Percentiles rank a stretch among this genome's conserved stretches.
Evolutionary conservation across 2,329 filamentous ascomycete genomes (phyloP).

Genomic region (Ophiocordyceps camponoti-floridani): DNA sequence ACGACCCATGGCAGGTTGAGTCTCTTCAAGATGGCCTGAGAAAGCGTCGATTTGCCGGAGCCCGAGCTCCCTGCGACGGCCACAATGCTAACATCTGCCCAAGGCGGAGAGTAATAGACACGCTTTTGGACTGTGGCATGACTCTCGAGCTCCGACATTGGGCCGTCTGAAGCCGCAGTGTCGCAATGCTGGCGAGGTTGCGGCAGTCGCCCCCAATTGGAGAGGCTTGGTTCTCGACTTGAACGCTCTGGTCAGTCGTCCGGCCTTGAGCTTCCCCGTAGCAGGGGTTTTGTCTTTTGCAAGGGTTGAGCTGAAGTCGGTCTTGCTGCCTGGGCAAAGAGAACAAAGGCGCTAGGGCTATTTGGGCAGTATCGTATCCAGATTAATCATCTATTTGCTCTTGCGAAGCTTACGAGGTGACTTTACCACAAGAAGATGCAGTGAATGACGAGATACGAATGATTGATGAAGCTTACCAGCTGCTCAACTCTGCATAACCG

Average conservation of each 20-base stretch:
- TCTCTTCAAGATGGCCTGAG: constrained; percentile 75
- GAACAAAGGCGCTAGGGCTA: background rate
- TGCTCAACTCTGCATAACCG: too few relatives aligned
- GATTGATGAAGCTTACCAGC: too few relatives aligned
- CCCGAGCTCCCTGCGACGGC: constrained; percentile 90
- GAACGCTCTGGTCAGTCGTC: background rate
- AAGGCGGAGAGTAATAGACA: constrained; percentile 80
- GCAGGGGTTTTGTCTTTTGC: too few relatives aligned
- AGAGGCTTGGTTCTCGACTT: background rate
- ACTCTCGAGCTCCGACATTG: constrained; percentile 16
- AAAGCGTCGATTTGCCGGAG: constrained; percentile 84
- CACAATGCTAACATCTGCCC: constrained; percentile 92
- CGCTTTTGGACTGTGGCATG: constrained; percentile 34
- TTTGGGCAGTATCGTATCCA: too few relatives aligned
- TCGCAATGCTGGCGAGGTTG: background rate
- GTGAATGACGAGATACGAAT: too few relatives aligned
- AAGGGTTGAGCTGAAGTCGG: background rate
- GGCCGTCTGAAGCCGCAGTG: background rate
- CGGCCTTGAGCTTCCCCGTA: background rate
- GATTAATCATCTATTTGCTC: too few relatives aligned
- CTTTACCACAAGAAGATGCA: too few relatives aligned
- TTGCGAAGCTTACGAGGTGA: too few relatives aligned
- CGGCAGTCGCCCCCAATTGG: background rate
- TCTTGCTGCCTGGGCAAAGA: background rate
- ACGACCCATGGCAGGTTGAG: constrained; percentile 95